Base-by-base conservation (phyloP, 2,329 filamentous ascomycete species). In the Fusarium subtropicale region DNA sequence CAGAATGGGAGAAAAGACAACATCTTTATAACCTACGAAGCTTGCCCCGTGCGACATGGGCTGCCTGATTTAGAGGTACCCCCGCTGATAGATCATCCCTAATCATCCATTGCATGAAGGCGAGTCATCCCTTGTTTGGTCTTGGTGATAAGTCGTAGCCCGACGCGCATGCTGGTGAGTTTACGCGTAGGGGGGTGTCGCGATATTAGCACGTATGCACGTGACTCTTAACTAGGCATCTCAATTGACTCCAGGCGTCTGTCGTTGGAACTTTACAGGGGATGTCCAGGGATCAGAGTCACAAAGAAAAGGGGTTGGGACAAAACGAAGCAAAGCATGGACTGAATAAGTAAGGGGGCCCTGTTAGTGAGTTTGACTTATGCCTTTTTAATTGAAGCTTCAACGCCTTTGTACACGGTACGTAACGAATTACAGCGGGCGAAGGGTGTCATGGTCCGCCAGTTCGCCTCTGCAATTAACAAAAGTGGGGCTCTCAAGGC, bases 1-100 rank as follows among this genome's bases (percentile, higher is more conserved):
- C 44, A 39, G 34, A 34, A 55, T 48, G 44, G 24, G 36, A 67
- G 57, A 56, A 51, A 46, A 46, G 56, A 56, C 56, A 62, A 54
- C 71, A 63, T 74, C 68, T 74, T 75, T 75, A 75, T 75, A 75
- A 74, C 61, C 36, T 33, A 55, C 51, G 61, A 73, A 60, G 57
- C 60, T 55, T 71, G 73, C 70, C 50, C 71, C 65, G 69, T 72
- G 71, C 69, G 46, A 48, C 31, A 47, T 48, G 45, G 56, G 64
- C 67, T 75, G 71, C 69, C 72, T 69, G 47, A 46, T 74, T 62
- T 55, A 70, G 59, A 41, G 46, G 39, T 61, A 71, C 73, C 66
- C 68, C 62, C 55, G 60, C 62, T 54, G 46, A 50, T 52, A 58
- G 44, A 58, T 34, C 22, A 64, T 46, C 30, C 53, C 28, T 22